Percentiles rank a stretch among this genome's conserved stretches.
These are phyloP conservation scores for Apiospora kogelbergensis DNA, from an alignment of 2,329 filamentous ascomycete genomes.

Conservation along the genomic window DNA sequence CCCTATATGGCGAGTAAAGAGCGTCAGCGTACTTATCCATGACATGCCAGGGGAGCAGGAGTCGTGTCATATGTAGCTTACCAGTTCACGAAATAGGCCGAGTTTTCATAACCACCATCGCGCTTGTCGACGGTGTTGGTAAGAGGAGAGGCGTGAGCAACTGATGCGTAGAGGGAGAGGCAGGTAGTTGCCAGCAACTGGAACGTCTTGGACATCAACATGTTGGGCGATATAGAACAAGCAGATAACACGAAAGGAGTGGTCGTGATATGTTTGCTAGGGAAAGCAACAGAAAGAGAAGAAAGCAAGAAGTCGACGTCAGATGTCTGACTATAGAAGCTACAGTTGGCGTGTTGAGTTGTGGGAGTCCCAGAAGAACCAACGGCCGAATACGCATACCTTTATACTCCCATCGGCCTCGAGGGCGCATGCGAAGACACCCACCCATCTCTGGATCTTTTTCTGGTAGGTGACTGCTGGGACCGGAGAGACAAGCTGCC, in stretches of 20 bases:
- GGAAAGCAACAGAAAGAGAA: neutral
- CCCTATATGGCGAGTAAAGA: conserved; percentile 41
- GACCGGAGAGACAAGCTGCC: neutral
- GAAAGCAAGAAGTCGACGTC: neutral
- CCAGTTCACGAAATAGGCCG: conserved; percentile 52
- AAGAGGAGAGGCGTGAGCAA: neutral
- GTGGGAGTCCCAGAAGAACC: neutral
- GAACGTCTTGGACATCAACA: neutral
- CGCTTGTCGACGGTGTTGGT: conserved; percentile 17
- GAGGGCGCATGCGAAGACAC: neutral
- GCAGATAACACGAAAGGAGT: neutral
- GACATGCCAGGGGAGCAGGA: neutral
- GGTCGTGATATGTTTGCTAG: neutral
- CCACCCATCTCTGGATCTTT: too few relatives aligned
- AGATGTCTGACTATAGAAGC: neutral
- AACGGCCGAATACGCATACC: neutral
- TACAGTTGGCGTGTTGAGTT: neutral
- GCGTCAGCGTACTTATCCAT: conserved; percentile 15
- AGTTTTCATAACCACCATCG: conserved; percentile 39
- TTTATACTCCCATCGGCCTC: neutral
- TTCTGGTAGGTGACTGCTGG: neutral
- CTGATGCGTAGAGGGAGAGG: conserved; percentile 15
- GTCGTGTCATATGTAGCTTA: conserved; percentile 20
- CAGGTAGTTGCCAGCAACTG: conserved; percentile 7
- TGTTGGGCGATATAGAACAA: neutral